These are phyloP conservation scores for Coprinopsis cinerea DNA, from an alignment of 768 basidiomycete species.

Conservation along the genomic window DNA sequence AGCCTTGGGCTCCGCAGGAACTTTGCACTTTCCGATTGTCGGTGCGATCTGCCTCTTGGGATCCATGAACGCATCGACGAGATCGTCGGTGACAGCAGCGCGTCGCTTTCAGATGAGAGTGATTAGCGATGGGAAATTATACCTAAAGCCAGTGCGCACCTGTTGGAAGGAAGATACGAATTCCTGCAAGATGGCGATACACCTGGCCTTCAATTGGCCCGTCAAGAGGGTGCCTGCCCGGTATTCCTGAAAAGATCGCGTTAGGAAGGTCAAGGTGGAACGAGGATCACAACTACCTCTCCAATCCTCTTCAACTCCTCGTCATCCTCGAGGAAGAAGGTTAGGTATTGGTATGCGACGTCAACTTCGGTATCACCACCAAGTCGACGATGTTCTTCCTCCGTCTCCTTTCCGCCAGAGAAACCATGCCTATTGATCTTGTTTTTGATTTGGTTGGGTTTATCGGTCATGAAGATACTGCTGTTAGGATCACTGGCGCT, in stretches of 20 bases:
- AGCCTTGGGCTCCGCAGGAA: constrained; percentile 4
- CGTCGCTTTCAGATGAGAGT: constrained; percentile 48
- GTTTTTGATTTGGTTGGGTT: constrained; percentile 89
- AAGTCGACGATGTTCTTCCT: constrained; percentile 83
- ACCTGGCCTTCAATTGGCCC: constrained; percentile 85
- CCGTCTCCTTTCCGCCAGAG: constrained; percentile 92
- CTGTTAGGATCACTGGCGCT: constrained; percentile 92
- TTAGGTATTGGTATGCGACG: constrained; percentile 90
- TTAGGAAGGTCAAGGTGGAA: background rate
- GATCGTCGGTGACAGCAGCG: constrained; percentile 74
- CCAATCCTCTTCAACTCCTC: constrained; percentile 75
- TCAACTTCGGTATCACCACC: constrained; percentile 96
- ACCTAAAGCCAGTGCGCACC: constrained; percentile 21
- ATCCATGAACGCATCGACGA: constrained; percentile 77
- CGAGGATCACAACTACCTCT: constrained; percentile 39
- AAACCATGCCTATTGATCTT: constrained; percentile 97
- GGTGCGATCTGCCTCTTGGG: constrained; percentile 67
- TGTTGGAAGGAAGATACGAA: constrained; percentile 87
- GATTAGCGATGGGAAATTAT: background rate
- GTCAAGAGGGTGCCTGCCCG: constrained; percentile 83
- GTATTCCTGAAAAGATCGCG: constrained; percentile 87
- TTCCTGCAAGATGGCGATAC: constrained; percentile 75
- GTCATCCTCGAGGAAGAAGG: constrained; percentile 95
- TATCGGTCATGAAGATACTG: constrained; percentile 95
- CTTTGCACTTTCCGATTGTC: constrained; percentile 34